phyloP scores from a whole-genome alignment of 495 filamentous ascomycete genomes.

The Pyrenula aspistea region DNA sequence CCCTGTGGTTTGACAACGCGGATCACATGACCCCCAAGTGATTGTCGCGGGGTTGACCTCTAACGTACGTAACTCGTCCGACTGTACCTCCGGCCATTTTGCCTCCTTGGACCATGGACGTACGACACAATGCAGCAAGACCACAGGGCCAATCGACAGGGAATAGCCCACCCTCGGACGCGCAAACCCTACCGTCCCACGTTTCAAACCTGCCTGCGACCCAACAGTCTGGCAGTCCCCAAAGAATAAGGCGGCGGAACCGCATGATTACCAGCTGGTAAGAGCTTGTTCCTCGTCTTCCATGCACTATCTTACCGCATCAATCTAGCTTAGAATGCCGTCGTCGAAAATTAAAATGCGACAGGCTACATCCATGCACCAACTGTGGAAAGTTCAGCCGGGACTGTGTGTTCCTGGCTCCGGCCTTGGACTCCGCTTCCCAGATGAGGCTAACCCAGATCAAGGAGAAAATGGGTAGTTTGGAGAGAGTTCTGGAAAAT shows the following conservation, averaged over 20 bases:
- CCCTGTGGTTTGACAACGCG: no score
- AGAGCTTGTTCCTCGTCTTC: constrained; percentile 24
- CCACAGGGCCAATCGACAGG: no score
- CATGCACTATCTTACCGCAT: constrained; percentile 56
- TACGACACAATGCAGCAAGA: no score
- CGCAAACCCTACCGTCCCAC: neutral
- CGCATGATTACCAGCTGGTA: neutral
- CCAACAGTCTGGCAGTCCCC: neutral
- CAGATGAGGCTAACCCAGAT: constrained; percentile 53
- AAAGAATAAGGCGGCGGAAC: neutral
- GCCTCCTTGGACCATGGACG: no score
- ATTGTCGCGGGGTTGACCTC: no score
- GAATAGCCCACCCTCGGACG: no score
- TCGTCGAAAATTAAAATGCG: constrained; percentile 68
- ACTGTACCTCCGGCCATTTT: no score
- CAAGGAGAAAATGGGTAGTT: constrained; percentile 55
- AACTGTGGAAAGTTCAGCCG: constrained; percentile 52
- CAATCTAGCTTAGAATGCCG: constrained; percentile 62
- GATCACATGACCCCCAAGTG: no score
- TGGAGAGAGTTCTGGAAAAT: constrained; percentile 50
- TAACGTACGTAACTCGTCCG: no score
- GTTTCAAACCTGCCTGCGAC: neutral
- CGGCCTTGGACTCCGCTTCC: constrained; percentile 45
- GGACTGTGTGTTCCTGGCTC: constrained; percentile 53
- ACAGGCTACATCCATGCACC: constrained; percentile 59